Conservation (phyloP, 2,329 filamentous ascomycete species). For the Purpureocillium lavendulum region DNA sequence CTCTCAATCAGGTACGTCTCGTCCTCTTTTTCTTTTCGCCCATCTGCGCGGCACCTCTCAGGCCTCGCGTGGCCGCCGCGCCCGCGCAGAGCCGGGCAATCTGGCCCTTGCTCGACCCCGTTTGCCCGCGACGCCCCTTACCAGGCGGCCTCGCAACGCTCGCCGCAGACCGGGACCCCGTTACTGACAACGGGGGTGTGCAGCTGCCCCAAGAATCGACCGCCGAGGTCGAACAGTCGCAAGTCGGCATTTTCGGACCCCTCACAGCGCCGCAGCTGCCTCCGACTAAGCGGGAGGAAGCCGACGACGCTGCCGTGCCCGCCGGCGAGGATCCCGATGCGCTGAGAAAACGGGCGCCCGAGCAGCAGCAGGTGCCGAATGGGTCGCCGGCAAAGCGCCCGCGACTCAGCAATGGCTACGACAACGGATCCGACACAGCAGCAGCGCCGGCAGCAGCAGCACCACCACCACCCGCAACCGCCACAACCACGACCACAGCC, state of each 20-base stretch:
- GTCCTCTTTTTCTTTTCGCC: constrained; percentile 4
- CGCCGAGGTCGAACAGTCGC: constrained; percentile 36
- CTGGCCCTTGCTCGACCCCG: constrained; percentile 1
- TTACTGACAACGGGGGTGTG: constrained; percentile 10
- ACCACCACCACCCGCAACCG: constrained; percentile 6
- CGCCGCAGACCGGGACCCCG: not conserved
- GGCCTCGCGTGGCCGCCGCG: not conserved
- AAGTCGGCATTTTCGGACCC: constrained; percentile 50
- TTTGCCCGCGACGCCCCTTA: not conserved
- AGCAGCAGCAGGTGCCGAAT: constrained; percentile 35
- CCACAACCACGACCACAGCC: constrained; percentile 37
- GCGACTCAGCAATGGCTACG: constrained; percentile 54
- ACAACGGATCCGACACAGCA: constrained; percentile 42
- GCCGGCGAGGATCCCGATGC: constrained; percentile 29
- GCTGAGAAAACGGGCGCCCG: constrained; percentile 42
- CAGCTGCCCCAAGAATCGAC: constrained; percentile 41
- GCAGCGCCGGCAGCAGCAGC: no score
- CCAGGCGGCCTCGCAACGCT: no score
- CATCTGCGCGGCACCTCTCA: not conserved
- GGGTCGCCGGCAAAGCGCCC: constrained; percentile 51
- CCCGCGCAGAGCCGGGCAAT: not conserved
- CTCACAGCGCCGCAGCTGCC: constrained; percentile 17
- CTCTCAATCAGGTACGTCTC: constrained; percentile 38
- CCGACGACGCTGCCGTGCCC: not conserved
- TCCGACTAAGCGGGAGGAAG: constrained; percentile 9